phyloP scores from a whole-genome alignment of 179 eudicot species.

The Drosera spatulata region DNA sequence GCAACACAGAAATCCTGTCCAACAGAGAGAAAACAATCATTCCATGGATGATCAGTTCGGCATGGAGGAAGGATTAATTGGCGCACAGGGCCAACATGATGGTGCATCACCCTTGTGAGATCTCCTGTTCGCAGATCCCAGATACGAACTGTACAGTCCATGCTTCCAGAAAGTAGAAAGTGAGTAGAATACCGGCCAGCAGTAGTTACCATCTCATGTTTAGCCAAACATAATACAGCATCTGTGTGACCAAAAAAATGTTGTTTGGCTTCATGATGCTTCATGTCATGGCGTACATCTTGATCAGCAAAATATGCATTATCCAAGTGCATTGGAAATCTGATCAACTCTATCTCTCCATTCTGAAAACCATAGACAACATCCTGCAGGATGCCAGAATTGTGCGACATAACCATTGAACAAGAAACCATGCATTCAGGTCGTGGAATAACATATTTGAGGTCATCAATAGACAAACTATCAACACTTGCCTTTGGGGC shows the following conservation, averaged over 20 bases:
- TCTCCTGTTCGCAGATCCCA: constrained; percentile 81
- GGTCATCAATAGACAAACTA: constrained; percentile 14
- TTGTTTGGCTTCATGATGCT: constrained; percentile 36
- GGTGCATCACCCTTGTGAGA: constrained; percentile 68
- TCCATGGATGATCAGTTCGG: constrained; percentile 72
- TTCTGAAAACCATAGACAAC: constrained; percentile 75
- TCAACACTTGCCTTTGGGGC: constrained; percentile 9
- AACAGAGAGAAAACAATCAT: constrained; percentile 81
- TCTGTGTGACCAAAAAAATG: constrained; percentile 65
- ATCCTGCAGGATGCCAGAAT: constrained; percentile 49
- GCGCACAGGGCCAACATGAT: constrained; percentile 89
- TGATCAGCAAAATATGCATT: constrained; percentile 19
- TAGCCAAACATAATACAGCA: constrained; percentile 81
- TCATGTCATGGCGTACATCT: constrained; percentile 16
- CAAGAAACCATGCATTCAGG: constrained; percentile 48
- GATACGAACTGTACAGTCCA: constrained; percentile 79
- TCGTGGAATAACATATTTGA: constrained; percentile 14
- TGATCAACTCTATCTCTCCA: constrained; percentile 76
- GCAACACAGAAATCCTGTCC: constrained; percentile 82
- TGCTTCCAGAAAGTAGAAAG: constrained; percentile 76
- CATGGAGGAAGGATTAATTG: constrained; percentile 73
- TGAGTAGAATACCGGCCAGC: constrained; percentile 25
- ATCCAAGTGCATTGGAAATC: constrained; percentile 29
- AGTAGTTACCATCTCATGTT: constrained; percentile 44
- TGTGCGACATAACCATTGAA: constrained; percentile 79